A percentile compares a stretch with the other conserved stretches of the same genome.
These are phyloP conservation scores for Rhynchospora pubera DNA, from an alignment of 176 grass and related monocot genomes.

Conservation along the genomic window DNA sequence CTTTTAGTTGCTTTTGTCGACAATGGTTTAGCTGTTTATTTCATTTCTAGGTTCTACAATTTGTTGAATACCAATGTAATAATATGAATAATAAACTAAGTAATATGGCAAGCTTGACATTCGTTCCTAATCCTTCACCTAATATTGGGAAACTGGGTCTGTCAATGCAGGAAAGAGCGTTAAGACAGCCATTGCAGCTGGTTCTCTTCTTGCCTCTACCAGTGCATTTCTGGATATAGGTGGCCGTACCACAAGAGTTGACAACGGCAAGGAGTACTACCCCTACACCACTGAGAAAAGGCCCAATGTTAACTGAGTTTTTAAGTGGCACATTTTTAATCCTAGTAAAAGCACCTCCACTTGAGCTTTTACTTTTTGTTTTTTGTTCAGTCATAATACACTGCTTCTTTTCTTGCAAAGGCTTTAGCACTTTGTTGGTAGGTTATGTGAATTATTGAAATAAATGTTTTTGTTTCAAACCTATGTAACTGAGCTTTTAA, in stretches of 20 bases:
- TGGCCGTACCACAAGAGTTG: slow-evolving; percentile 66
- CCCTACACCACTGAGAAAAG: slow-evolving; percentile 65
- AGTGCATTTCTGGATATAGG: slow-evolving; percentile 65
- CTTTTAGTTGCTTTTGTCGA: no score
- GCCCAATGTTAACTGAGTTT: slow-evolving; percentile 35
- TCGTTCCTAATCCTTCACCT: background rate
- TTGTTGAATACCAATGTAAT: background rate
- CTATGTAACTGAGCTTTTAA: slow-evolving; percentile 1
- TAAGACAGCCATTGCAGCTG: slow-evolving; percentile 47
- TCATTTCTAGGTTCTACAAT: background rate
- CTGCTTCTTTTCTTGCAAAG: slow-evolving; percentile 22
- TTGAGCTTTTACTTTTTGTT: slow-evolving; percentile 17
- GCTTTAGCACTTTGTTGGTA: slow-evolving; percentile 17
- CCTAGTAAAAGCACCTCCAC: background rate
- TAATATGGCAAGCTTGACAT: background rate
- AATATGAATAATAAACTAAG: no score
- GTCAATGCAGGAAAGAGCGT: slow-evolving; percentile 68
- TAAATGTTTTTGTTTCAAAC: slow-evolving; percentile 1
- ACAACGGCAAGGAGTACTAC: slow-evolving; percentile 72
- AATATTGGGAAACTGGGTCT: background rate
- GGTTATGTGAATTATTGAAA: slow-evolving; percentile 23
- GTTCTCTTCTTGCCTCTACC: slow-evolving; percentile 71
- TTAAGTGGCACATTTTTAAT: background rate
- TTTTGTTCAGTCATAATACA: slow-evolving; percentile 13
- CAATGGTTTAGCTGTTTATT: no score